Conservation (phyloP, 2,329 filamentous ascomycete species). For the Helicocarpus griseus region DNA sequence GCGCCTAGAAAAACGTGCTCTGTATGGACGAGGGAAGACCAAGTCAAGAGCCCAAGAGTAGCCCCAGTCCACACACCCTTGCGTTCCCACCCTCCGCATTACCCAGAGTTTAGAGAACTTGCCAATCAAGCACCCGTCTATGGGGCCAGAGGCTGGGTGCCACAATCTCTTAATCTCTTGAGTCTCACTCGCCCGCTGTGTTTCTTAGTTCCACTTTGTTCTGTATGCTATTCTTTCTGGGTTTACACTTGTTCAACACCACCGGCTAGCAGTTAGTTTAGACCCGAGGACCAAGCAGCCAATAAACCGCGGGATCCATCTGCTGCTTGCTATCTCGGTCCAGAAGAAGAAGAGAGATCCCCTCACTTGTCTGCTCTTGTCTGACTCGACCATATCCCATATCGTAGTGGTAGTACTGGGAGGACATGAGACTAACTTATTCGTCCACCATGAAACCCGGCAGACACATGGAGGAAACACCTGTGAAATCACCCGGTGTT, state of each 20-base stretch:
- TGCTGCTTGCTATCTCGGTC: too few species aligned
- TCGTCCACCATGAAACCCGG: neutral
- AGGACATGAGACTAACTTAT: neutral
- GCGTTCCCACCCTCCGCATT: slow-evolving; percentile 2
- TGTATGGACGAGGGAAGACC: neutral
- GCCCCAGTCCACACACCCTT: neutral
- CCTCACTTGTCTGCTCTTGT: too few species aligned
- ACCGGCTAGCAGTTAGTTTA: neutral
- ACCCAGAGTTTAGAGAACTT: neutral
- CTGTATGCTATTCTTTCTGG: neutral
- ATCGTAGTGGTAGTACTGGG: neutral
- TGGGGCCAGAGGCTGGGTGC: neutral
- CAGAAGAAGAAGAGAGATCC: too few species aligned
- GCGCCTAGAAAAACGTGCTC: too few species aligned
- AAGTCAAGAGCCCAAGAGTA: too few species aligned
- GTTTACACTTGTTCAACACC: neutral
- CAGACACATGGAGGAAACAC: neutral
- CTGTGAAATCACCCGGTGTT: neutral
- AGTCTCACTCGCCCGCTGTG: neutral
- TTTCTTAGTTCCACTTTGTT: slow-evolving; percentile 2
- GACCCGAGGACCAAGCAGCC: neutral
- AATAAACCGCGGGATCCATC: neutral
- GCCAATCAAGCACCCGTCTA: neutral
- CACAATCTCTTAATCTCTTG: neutral
- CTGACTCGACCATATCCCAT: too few species aligned